Conservation (phyloP, 441 rosid species). For the Codiaeum variegatum region DNA sequence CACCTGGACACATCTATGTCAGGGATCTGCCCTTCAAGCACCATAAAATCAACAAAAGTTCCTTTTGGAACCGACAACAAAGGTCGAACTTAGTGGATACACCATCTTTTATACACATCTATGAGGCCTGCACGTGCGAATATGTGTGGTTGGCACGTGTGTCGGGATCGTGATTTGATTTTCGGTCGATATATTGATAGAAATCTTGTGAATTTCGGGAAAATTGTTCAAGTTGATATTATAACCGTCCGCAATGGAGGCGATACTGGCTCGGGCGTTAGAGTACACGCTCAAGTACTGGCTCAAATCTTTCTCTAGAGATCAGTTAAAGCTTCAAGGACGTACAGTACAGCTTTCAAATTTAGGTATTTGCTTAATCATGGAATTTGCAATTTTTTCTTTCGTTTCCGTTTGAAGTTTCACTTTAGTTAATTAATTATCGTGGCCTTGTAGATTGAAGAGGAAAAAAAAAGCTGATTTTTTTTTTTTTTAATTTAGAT, state of each 20-base stretch:
- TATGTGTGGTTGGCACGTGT: not conserved
- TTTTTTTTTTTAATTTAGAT: conserved; percentile 39
- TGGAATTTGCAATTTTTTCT: not conserved
- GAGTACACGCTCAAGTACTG: conserved; percentile 99
- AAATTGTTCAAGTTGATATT: not conserved
- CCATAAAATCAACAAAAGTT: no score
- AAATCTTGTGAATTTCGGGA: not conserved
- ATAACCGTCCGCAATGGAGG: conserved; percentile 56
- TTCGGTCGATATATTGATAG: not conserved
- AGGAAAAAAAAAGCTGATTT: not conserved
- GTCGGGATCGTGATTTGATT: not conserved
- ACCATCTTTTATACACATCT: no score
- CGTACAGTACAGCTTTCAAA: conserved; percentile 85
- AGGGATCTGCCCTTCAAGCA: no score
- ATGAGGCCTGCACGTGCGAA: not conserved
- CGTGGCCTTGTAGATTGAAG: not conserved
- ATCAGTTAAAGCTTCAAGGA: conserved; percentile 93
- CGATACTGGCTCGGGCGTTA: conserved; percentile 84
- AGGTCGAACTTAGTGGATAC: no score
- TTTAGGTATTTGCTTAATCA: conserved; percentile 41
- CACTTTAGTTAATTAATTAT: not conserved
- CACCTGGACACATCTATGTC: no score
- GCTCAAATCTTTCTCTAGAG: conserved; percentile 97
- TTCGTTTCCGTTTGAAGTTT: not conserved
- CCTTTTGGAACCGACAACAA: no score